Conservation (phyloP, 768 basidiomycete genomes). For the Psilocybe tampanensis region DNA sequence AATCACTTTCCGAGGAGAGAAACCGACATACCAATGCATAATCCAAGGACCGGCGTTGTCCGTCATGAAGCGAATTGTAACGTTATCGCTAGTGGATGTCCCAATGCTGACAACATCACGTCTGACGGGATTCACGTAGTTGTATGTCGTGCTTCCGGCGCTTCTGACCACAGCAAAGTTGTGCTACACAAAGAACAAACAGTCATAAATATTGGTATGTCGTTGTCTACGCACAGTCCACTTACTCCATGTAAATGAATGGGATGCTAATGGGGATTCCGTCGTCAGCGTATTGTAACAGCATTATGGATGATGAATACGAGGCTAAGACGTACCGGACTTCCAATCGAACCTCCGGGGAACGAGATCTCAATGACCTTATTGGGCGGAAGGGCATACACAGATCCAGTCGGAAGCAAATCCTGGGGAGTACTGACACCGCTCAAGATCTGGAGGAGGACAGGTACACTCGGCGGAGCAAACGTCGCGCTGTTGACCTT, state of each 20-base stretch:
- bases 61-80: conserved; percentile 58
- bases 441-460: conserved; percentile 47
- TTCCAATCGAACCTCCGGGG: conserved; percentile 35
- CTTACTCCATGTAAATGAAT: conserved; percentile 45
- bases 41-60: conserved; percentile 66
- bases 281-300: not conserved
- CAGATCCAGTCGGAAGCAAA: conserved; percentile 39
- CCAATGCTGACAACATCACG: conserved; percentile 41
- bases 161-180: conserved; percentile 42
- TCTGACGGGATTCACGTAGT: conserved; percentile 50
- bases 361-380: conserved; percentile 49
- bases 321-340: conserved; percentile 29
- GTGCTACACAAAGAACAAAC: conserved; percentile 24
- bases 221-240: not conserved
- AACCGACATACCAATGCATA: conserved; percentile 29
- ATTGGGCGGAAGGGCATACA: conserved; percentile 42
- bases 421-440: conserved; percentile 36
- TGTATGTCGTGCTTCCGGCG: conserved; percentile 36
- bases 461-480: conserved; percentile 39
- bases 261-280: conserved; percentile 31
- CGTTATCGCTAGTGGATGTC: conserved; percentile 29
- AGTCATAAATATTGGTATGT: not conserved
- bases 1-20: not conserved
- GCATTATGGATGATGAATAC: not conserved
- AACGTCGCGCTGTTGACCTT: conserved; percentile 23